Percentiles rank a stretch among this genome's conserved stretches.
Evolutionary conservation across 2,329 filamentous ascomycete species (phyloP).

Genomic region (Talaromyces piceae): DNA sequence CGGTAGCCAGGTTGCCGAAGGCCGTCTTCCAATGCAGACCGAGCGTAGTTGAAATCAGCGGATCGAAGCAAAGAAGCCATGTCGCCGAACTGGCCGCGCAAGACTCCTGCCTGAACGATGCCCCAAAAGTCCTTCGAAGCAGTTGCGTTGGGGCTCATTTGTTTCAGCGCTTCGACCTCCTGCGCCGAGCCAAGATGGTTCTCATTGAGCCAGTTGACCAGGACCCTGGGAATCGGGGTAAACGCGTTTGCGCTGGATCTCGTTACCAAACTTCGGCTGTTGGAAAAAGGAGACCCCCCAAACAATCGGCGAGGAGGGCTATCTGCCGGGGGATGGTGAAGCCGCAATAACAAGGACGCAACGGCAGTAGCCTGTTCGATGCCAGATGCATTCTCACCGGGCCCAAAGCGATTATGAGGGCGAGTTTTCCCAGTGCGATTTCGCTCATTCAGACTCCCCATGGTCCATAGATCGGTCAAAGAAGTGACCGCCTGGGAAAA

Average conservation of each 20-base stretch:
- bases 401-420: constrained; percentile 57
- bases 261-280: constrained; percentile 23
- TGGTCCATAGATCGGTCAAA: constrained; percentile 29
- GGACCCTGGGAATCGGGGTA: constrained; percentile 60
- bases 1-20: constrained; percentile 61
- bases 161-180: constrained; percentile 59
- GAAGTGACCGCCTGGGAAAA: constrained; percentile 29
- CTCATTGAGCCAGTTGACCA: constrained; percentile 75
- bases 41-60: constrained; percentile 72
- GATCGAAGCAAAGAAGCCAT: constrained; percentile 62
- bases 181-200: constrained; percentile 66
- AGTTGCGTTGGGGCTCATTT: constrained; percentile 63
- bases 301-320: constrained; percentile 16
- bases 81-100: constrained; percentile 65
- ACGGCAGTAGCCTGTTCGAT: constrained; percentile 72
- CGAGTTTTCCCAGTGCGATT: constrained; percentile 17
- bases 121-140: constrained; percentile 79
- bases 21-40: constrained; percentile 55
- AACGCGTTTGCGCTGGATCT: constrained; percentile 20
- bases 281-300: constrained; percentile 18
- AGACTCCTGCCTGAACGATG: constrained; percentile 62
- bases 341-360: constrained; percentile 66
- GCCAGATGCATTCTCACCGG: constrained; percentile 52
- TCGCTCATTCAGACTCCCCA: constrained; percentile 37
- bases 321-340: constrained; percentile 61